A percentile compares a stretch with the other conserved stretches of the same genome.
These are phyloP conservation scores for Nadsonia fulvescens DNA, from an alignment of 805 yeast genomes.

Conservation along the genomic window DNA sequence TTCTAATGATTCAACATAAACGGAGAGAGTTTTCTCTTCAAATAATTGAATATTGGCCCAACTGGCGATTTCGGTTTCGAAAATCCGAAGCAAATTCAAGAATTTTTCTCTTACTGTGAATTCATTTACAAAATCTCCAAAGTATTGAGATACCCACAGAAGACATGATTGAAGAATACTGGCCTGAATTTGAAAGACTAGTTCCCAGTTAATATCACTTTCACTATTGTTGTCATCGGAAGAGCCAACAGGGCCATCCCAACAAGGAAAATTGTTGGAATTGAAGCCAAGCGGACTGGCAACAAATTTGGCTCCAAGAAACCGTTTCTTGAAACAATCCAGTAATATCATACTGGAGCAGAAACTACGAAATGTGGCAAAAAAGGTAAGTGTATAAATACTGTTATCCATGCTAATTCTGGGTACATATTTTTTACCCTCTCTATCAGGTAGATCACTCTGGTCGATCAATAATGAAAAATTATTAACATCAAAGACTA, in stretches of 20 bases:
- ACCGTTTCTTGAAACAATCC: slow-evolving; percentile 35
- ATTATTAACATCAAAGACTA: slow-evolving; percentile 52
- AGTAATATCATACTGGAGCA: slow-evolving; percentile 37
- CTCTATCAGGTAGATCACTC: slow-evolving; percentile 10
- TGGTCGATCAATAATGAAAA: slow-evolving; percentile 23
- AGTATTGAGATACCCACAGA: slow-evolving; percentile 54
- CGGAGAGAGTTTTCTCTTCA: no score
- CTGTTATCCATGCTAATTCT: slow-evolving; percentile 44
- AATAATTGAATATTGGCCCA: slow-evolving; percentile 14
- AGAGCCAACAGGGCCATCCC: slow-evolving; percentile 13
- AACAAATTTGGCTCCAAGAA: slow-evolving; percentile 44
- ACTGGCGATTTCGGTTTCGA: slow-evolving; percentile 42
- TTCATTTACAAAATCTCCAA: slow-evolving; percentile 57
- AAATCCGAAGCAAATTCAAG: slow-evolving; percentile 43
- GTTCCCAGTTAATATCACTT: slow-evolving; percentile 41
- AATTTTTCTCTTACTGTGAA: slow-evolving; percentile 38
- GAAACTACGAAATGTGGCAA: slow-evolving; percentile 51
- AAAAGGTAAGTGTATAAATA: slow-evolving; percentile 45
- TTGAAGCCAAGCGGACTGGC: slow-evolving; percentile 30
- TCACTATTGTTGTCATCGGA: slow-evolving; percentile 17
- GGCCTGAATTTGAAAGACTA: slow-evolving; percentile 60
- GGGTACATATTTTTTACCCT: slow-evolving; percentile 5
- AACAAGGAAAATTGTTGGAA: slow-evolving; percentile 11
- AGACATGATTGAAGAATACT: slow-evolving; percentile 65
- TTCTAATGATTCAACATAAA: slow-evolving; percentile 15